phyloP scores from a whole-genome alignment of 73 alveolate species.

The Tetrahymena borealis region DNA sequence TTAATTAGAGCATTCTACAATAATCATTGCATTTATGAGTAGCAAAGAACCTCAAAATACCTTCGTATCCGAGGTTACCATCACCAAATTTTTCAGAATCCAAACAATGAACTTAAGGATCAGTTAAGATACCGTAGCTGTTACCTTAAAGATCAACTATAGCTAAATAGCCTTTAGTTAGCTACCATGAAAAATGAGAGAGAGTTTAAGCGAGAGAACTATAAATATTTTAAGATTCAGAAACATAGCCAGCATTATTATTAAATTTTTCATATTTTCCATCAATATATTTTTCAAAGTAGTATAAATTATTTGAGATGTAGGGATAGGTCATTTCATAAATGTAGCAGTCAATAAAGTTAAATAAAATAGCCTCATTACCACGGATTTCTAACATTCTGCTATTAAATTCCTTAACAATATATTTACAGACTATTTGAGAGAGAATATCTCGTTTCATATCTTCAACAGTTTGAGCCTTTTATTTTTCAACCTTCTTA shows the following conservation, averaged over 20 bases:
- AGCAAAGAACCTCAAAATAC: conserved; percentile 49
- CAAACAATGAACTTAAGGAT: conserved; percentile 43
- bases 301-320: conserved; percentile 11
- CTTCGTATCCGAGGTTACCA: conserved; percentile 47
- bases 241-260: conserved; percentile 51
- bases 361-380: neutral
- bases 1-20: neutral
- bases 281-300: conserved; percentile 42
- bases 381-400: neutral
- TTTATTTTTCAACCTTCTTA: neutral
- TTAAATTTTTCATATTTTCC: conserved; percentile 49
- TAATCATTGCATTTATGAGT: conserved; percentile 38
- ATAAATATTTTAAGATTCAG: conserved; percentile 8
- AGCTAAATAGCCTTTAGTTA: conserved; percentile 42
- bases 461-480: neutral
- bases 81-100: conserved; percentile 50
- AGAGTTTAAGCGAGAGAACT: conserved; percentile 42
- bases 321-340: conserved; percentile 27
- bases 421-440: neutral
- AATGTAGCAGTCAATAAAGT: conserved; percentile 44
- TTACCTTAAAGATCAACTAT: conserved; percentile 45
- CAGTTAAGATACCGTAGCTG: conserved; percentile 19
- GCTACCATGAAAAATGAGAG: conserved; percentile 51
- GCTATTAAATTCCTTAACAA: conserved; percentile 5
- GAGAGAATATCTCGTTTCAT: conserved; percentile 4